These are phyloP conservation scores for Gyrodon lividus DNA, from an alignment of 768 basidiomycete genomes.

Conservation along the genomic window DNA sequence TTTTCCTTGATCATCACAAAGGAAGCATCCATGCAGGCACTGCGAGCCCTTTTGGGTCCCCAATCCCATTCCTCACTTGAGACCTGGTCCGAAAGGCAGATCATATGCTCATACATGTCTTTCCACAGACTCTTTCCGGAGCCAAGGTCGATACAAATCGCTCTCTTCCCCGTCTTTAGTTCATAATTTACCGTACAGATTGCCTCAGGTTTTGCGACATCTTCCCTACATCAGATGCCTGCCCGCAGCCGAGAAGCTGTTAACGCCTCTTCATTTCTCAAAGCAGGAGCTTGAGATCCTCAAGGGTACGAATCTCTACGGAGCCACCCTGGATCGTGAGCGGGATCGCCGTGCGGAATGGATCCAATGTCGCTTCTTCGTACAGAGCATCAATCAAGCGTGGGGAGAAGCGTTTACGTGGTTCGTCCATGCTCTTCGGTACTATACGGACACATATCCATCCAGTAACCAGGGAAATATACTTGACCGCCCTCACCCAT, in stretches of 20 bases:
- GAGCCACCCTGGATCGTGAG: conserved; percentile 69
- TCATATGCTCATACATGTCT: conserved; percentile 64
- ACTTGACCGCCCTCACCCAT: conserved; percentile 70
- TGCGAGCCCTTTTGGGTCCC: conserved; percentile 40
- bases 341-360: conserved; percentile 65
- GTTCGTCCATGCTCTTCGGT: conserved; percentile 39
- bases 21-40: conserved; percentile 41
- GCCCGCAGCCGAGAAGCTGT: conserved; percentile 53
- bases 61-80: conserved; percentile 21
- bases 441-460: conserved; percentile 22
- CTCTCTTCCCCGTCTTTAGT: neutral
- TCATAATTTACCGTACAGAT: conserved; percentile 12
- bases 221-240: conserved; percentile 66
- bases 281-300: conserved; percentile 60
- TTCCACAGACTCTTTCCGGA: conserved; percentile 57
- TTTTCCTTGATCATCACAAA: conserved; percentile 63
- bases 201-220: conserved; percentile 34
- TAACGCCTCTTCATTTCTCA: conserved; percentile 76
- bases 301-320: conserved; percentile 76
- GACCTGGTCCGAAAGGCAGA: conserved; percentile 62
- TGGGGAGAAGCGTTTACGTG: conserved; percentile 64
- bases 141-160: conserved; percentile 31
- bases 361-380: conserved; percentile 46
- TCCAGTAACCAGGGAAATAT: conserved; percentile 56
- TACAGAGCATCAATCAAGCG: conserved; percentile 34